Base-by-base conservation (phyloP, 148 eudicot genomes). In the Pharnaceum exiguum region DNA sequence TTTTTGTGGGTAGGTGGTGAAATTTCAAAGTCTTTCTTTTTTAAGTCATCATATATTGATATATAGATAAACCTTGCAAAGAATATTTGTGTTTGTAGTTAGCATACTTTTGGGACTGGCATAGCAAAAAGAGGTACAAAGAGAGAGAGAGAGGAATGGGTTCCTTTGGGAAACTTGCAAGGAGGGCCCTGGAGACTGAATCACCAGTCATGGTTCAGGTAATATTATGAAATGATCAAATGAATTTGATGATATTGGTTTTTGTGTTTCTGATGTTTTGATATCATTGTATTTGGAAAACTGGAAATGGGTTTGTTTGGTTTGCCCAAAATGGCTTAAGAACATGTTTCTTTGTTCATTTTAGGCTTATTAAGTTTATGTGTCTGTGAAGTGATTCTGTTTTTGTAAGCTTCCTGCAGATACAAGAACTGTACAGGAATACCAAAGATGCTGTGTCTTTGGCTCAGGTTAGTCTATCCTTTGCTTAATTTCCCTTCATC, bases 381-480 rank as follows among this genome's bases (percentile, higher is more conserved):
- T 45, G 51, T n/a, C n/a, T n/a, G 22, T 46, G 22, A 46, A 45
- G 58, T 30, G 49, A 15, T 7, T 10, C 18, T 6, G 3, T 11
- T 50, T 3, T 35, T 48, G 17, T 59, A 15, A 31, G 43, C 55
- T 22, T 28, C 64, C 52, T 75, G 75, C 85, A 94, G 96, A 86
- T 94, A 69, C 99, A 94, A 69, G 80, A 84, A 60, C 53, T 89
- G 76, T 68, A 69, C 62, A 65, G 93, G 76, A 77, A 79, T 68
- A 71, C 66, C 51, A 84, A 86, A 71, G 96, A 79, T 82, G 86
- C 84, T 37, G 68, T 82, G 53, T 94, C 99, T 30, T 74, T 94
- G 28, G 99, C 96, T 71, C 99, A 94, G 99, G 99, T 94, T 75
- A 78, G 81, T 63, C 66, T 77, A 44, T 60, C 33, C 57, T 70